Conservation (phyloP, 164 flowering plant species). For the Stephania cephalantha region DNA sequence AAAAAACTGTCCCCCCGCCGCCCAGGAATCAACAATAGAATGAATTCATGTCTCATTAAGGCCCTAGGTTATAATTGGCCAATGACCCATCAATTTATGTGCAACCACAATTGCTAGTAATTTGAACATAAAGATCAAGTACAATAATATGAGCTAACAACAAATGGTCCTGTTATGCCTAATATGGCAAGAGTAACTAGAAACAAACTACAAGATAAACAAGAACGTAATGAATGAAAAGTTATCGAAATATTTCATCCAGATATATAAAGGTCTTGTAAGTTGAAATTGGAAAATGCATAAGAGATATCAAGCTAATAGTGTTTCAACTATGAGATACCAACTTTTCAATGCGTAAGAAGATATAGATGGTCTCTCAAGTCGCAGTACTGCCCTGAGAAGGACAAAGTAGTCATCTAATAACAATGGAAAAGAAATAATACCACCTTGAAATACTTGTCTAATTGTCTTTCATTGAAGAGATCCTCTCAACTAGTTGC, state of each 20-base stretch:
- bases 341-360: not conserved
- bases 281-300: not conserved
- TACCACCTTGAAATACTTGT: not conserved
- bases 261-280: not conserved
- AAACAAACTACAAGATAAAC: not conserved
- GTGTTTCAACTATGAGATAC: not conserved
- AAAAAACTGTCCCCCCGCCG: too few species aligned
- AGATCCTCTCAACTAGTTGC: constrained; percentile 1
- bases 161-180: not conserved
- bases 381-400: not conserved
- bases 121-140: not conserved
- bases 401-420: not conserved
- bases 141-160: not conserved
- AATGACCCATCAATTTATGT: not conserved
- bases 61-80: not conserved
- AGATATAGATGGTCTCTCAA: not conserved
- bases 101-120: not conserved
- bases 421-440: not conserved
- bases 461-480: not conserved
- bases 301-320: not conserved
- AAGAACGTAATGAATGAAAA: not conserved
- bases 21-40: too few species aligned
- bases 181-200: not conserved
- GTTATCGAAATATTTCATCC: not conserved
- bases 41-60: not conserved